Conservation (phyloP, 768 basidiomycete species). For the Mycena indigotica region DNA sequence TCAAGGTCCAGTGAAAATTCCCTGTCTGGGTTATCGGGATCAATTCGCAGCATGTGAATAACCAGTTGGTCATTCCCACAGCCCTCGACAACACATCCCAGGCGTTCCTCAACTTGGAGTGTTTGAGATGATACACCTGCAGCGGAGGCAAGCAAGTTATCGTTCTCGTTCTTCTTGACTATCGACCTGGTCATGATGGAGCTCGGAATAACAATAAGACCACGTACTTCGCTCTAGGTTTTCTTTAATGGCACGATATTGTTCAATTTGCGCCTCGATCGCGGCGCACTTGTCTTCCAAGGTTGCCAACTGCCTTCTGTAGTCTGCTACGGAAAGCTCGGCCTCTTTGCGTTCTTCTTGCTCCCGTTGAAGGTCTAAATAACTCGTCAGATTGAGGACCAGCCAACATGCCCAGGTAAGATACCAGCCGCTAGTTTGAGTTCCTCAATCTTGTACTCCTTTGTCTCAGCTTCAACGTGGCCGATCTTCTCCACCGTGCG, state of each 20-base stretch:
- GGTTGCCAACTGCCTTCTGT: conserved; percentile 67
- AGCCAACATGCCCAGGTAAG: background rate
- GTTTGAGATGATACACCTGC: conserved; percentile 49
- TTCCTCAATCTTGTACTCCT: conserved; percentile 75
- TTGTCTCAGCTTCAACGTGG: conserved; percentile 68
- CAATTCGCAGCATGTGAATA: conserved; percentile 70
- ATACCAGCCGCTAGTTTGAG: conserved; percentile 78
- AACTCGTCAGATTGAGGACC: background rate
- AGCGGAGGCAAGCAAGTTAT: conserved; percentile 57
- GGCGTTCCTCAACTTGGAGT: conserved; percentile 49
- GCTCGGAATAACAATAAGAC: background rate
- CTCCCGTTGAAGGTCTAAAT: conserved; percentile 64
- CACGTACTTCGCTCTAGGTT: conserved; percentile 66
- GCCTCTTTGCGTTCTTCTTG: conserved; percentile 73
- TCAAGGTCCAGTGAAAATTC: conserved; percentile 82
- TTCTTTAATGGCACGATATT: conserved; percentile 61
- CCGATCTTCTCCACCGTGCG: conserved; percentile 61
- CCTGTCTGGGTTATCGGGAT: conserved; percentile 54
- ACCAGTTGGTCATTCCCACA: conserved; percentile 72
- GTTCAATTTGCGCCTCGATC: conserved; percentile 72
- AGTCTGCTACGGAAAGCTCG: conserved; percentile 58
- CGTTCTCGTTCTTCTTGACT: conserved; percentile 72
- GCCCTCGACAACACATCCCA: conserved; percentile 76
- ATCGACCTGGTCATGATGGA: background rate
- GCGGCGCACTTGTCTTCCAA: conserved; percentile 60